Base-by-base conservation (phyloP, 208 protist genomes). In the Leptomonas seymouri region DNA sequence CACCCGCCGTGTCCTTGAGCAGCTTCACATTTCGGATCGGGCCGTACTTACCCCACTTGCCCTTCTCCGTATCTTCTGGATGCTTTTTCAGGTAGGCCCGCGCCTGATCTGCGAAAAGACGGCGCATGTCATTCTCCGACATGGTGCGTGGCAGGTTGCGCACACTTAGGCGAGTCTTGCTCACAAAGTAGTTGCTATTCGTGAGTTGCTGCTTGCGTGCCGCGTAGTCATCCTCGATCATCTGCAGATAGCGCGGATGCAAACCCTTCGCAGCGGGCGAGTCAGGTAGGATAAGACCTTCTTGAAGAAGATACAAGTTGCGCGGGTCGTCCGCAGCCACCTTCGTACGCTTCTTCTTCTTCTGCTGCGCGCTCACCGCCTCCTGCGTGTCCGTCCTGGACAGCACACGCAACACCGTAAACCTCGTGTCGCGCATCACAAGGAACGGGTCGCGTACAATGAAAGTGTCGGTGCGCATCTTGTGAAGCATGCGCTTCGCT, bases 161-260 rank as follows among this genome's bases (percentile, higher is more conserved):
- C 63, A 98, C 83, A 69, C 84, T 94, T 3, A 98, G 78, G 23
- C 95, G 86, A 4, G 94, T 98, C 53, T 72, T 87, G 64, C 93
- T 97, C 44, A 98, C 88, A 66, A 95, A 97, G 76, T 86, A 95
- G 79, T 96, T 97, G 81, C 81, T 94, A 70, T 97, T 90, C 20
- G 80, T 77, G 39, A 97, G 83, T 76, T 97, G 87, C 68, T 71
- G 69, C 82, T 95, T 95, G 16, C 90, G 85, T 18, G 78, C 65
- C 67, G 90, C 84, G 69, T 94, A 96, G 78, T 93, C 91, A n/a
- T 89, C 67, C 53, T 86, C 67, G 73, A 96, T 90, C 87, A 95
- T 93, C 62, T 93, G 77, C 63, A 97, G 65, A 67, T 94, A 91
- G 30, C 80, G 79, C 30, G 83, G 84, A 56, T 89, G 89, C 49